phyloP scores from a whole-genome alignment of 805 yeast genomes.

The Candida maesae region DNA sequence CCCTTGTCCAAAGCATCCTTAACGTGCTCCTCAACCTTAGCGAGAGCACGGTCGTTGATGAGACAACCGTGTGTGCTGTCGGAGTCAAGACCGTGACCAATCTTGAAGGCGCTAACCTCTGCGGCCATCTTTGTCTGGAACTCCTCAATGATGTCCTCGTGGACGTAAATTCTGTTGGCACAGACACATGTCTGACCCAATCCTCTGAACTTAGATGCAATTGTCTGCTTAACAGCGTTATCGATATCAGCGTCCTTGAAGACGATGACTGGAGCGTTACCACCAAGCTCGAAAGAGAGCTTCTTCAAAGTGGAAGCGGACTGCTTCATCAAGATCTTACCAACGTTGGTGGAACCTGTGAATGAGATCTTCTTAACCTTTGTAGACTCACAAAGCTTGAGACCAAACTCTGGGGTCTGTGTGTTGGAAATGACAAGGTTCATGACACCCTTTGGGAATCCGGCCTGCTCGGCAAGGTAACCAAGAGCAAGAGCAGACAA shows the following conservation, averaged over 20 bases:
- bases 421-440: conserved; percentile 49
- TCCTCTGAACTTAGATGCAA: conserved; percentile 55
- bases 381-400: conserved; percentile 44
- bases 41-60: conserved; percentile 47
- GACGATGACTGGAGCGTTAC: conserved; percentile 62
- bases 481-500: conserved; percentile 56
- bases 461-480: conserved; percentile 52
- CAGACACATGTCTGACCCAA: conserved; percentile 67
- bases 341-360: conserved; percentile 63
- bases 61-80: conserved; percentile 54
- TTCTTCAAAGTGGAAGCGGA: conserved; percentile 56
- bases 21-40: conserved; percentile 51
- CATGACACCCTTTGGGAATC: conserved; percentile 55
- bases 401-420: conserved; percentile 50
- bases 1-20: conserved; percentile 53
- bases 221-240: conserved; percentile 47
- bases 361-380: conserved; percentile 54
- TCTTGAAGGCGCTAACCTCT: conserved; percentile 42
- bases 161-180: conserved; percentile 58
- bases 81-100: conserved; percentile 54
- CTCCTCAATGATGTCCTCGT: conserved; percentile 44
- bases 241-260: conserved; percentile 59
- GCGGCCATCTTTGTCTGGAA: conserved; percentile 42
- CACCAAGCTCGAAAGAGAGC: conserved; percentile 61
- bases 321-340: conserved; percentile 56